Evolutionary conservation across 2,329 filamentous ascomycete genomes (phyloP), one percentile per base, ranked within the genome.

Genomic region (Cercospora sp.): DNA sequence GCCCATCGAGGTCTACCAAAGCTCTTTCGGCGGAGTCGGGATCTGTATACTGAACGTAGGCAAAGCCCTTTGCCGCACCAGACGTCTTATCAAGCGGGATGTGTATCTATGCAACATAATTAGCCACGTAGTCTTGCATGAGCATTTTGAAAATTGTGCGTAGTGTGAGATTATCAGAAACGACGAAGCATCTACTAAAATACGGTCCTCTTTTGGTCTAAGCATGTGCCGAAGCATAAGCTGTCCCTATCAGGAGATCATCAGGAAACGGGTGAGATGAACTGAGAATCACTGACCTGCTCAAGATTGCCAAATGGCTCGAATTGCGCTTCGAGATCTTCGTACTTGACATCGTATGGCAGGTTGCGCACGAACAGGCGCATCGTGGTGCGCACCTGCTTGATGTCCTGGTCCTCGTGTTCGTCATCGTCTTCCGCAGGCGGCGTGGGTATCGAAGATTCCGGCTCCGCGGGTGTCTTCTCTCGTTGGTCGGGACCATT

Each of bases 191-290:
- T 98, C 94, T 99, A 99, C 95, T 97, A 99, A 97, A 96, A 97
- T 95, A 91, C 87, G 92, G 90, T 93, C 90, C 90, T 64, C 90
- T 89, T 71, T 88, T 83, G 93, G 85, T 78, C 75, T 88, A 91
- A 94, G 96, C 94, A 98, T 85, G 85, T 93, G 91, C 92, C 83
- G 77, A 81, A 85, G 91, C 91, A 94, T 97, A 91, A 93, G 94
- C 89, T 98, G 95, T 98, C 95, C 95, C 95, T 98, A 98, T 98
- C 95, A 89, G 91, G 91, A 88, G 84, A 92, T 98, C 94, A 98
- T 98, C 95, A 94, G 87, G 69, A 60, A 74, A 68, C n/a, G 66
- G 74, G 71, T 69, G 69, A 71, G 60, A 65, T 67, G 72, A 71
- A 69, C 64, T 5, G 10, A 72, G 59, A 55, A 64, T 36, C 61